Evolutionary conservation across 257 asterid species (phyloP).

Genomic region (Avicennia marina): DNA sequence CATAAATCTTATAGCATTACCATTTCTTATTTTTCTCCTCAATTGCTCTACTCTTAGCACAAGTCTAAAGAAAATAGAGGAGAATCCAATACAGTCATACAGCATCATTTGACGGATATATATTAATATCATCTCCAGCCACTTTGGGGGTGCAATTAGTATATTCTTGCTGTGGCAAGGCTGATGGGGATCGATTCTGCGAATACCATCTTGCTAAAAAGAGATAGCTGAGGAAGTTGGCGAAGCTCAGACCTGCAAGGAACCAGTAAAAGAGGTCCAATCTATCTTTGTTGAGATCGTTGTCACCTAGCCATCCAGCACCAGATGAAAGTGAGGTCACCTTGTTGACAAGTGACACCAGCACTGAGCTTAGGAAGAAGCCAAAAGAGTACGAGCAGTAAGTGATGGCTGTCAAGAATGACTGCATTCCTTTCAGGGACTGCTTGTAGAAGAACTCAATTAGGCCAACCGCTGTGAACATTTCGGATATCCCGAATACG

Average conservation of each 20-base stretch:
- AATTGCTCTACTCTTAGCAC: not conserved
- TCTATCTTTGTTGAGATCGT: conserved; percentile 60
- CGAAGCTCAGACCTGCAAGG: conserved; percentile 55
- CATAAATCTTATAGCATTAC: conserved; percentile 6
- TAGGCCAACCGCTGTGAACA: conserved; percentile 78
- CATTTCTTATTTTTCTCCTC: not conserved
- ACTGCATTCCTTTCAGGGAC: conserved; percentile 86
- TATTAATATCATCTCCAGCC: conserved; percentile 34
- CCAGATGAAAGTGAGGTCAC: conserved; percentile 45
- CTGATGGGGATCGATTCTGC: conserved; percentile 19
- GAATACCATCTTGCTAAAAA: too few relatives aligned
- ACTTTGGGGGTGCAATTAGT: conserved; percentile 26
- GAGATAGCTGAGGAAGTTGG: conserved; percentile 61
- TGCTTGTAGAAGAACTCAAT: conserved; percentile 84
- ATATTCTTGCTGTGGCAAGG: conserved; percentile 4
- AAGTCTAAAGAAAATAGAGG: not conserved
- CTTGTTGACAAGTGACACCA: conserved; percentile 66
- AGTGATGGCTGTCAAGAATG: conserved; percentile 65
- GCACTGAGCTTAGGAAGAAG: conserved; percentile 57
- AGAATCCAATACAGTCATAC: not conserved
- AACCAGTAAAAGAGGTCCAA: conserved; percentile 86
- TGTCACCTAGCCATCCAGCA: conserved; percentile 80
- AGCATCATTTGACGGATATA: conserved; percentile 17
- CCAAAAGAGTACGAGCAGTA: conserved; percentile 82
- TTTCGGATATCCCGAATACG: conserved; percentile 77